A percentile compares a stretch with the other conserved stretches of the same genome.
phyloP scores from a whole-genome alignment of 139 green algal genomes.

The Haematococcus sp. region DNA sequence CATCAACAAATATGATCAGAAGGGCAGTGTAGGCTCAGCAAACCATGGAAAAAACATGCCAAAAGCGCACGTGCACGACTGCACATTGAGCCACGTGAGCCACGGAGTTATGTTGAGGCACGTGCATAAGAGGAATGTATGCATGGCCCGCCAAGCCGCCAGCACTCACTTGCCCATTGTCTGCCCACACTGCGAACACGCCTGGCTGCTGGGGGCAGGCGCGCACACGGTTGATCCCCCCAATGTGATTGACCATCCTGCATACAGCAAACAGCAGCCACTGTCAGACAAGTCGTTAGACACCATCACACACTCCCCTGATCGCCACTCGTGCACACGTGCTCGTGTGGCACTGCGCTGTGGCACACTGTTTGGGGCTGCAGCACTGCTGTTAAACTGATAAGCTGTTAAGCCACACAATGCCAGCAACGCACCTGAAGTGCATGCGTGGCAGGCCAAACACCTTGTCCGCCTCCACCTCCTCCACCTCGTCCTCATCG shows the following conservation, averaged over 20 bases:
- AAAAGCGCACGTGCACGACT: background rate
- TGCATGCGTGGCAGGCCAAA: slow-evolving; percentile 43
- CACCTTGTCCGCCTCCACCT: slow-evolving; percentile 40
- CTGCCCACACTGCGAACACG: slow-evolving; percentile 87
- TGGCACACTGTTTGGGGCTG: background rate
- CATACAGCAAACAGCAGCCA: background rate
- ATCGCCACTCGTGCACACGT: background rate
- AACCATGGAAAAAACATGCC: background rate
- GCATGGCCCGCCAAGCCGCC: too few relatives aligned
- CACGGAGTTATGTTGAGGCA: too few relatives aligned
- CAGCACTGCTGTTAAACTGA: background rate
- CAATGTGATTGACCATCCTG: slow-evolving; percentile 66
- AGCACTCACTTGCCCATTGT: slow-evolving; percentile 77
- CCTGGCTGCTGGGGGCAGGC: slow-evolving; percentile 80
- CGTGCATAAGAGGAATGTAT: too few relatives aligned
- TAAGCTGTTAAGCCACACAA: too few relatives aligned
- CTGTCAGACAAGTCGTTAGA: background rate
- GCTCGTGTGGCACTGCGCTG: too few relatives aligned
- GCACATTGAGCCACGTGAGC: too few relatives aligned
- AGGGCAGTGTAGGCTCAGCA: background rate
- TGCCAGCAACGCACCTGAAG: slow-evolving; percentile 32
- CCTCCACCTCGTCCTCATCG: slow-evolving; percentile 30
- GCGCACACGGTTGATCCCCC: slow-evolving; percentile 92
- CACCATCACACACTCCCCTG: background rate
- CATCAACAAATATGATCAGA: background rate